Evolutionary conservation across 148 eudicot species (phyloP), one percentile per base, ranked within the genome.

Genomic region (Mesembryanthemum crystallinum): DNA sequence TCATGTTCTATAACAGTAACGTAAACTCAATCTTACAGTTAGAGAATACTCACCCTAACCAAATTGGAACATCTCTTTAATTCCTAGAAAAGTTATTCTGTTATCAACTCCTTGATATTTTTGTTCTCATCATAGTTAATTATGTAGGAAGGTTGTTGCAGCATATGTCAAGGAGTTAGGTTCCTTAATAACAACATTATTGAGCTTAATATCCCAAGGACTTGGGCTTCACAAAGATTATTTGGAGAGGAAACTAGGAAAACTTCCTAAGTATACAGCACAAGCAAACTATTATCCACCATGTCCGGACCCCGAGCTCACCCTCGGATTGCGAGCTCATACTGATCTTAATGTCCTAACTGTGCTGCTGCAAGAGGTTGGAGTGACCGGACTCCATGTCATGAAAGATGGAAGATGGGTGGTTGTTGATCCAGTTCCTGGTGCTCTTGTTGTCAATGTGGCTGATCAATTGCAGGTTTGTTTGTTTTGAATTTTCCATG

Each of bases 251-350:
- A 72, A 39, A n/a, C 24, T 75, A 17, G 80, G 82, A 23, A 35
- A 74, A 57, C 70, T 58, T 4, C 76, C 77, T 2, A 12, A 23
- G 27, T 61, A 70, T 2, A 75, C 77, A 17, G 75, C 77, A 30
- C 87, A 84, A 69, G 82, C 82, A 33, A 84, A 84, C 82, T 84
- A 84, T 74, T 84, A 81, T 74, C 87, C 84, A 0, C 84, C 87
- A 73, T 81, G 87, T 59, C 85, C 82, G 2, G 37, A 82, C 54
- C 85, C 81, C 10, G 81, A 82, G 23, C 85, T 65, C 61, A 63
- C 77, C 61, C 65, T 79, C 28, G 79, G 83, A 6, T 65, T 76
- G 24, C 49, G 78, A n/a, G 54, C 62, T 60, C 85, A 79, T 45
- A 77, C 86, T 0, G 83, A 83, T 47, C 9, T 77, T 14, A 64